Base-by-base conservation (phyloP, 2,329 filamentous ascomycete genomes). In the Cercospora sojina region DNA sequence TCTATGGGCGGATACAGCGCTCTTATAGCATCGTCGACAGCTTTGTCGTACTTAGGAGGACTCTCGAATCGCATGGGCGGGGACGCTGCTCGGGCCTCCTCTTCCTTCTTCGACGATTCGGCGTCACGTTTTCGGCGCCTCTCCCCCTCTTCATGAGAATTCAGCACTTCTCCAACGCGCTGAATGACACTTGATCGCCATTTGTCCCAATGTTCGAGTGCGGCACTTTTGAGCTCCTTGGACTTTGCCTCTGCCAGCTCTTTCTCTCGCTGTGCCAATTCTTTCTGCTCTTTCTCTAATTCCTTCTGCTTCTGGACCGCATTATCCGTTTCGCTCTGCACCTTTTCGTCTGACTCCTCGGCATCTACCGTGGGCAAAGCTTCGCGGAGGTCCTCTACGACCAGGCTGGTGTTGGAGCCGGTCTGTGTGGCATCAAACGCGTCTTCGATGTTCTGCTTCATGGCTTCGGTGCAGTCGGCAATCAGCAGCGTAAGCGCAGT, bases 161-260 rank as follows among this genome's bases (percentile, higher is more conserved):
- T 81, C 56, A 85, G 77, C 38, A 92, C 85, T 71, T 95, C 90
- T 18, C 88, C 86, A 25, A 96, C 81, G 13, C 93, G 86, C 64
- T 87, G 84, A 47, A 91, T 81, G 9, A 97, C 86, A 12, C 83
- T 82, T 5, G 87, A 84, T 73, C 91, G 87, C 94, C 94, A 98
- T 70, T 92, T 90, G 65, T 90, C 88, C 75, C 94, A 96, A 75
- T 90, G 88, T 6, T 84, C 80, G 5, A 96, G 76, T 1, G 88
- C 85, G 62, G 90, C 88, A 69, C 86, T 87, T 80, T 88, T 93
- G 72, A 93, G 79, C 72, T 91, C 89, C 65, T 84, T 80, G 68
- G 90, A 83, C 62, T 82, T 81, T 3, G 80, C 79, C 3, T 79
- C 79, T 18, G 80, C 81, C 9, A 87, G 75, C 67, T 86, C 85